Evolutionary conservation across 352 stramenopile genomes (phyloP), one percentile per base, ranked within the genome.

Genomic region (Globisporangium emineosum): DNA sequence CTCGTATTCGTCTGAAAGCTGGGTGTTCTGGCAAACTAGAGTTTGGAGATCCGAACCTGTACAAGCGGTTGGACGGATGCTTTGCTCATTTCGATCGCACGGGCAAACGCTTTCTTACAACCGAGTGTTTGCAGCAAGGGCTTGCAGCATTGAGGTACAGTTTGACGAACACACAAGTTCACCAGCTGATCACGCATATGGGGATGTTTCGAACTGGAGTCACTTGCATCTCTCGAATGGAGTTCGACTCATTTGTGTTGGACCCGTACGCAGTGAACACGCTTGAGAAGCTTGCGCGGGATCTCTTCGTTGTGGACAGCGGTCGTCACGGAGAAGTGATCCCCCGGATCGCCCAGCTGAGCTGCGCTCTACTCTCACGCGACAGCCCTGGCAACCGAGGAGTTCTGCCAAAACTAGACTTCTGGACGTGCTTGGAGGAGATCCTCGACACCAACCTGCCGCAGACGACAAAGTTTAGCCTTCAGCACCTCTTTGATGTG

Each of bases 171-270:
- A 60, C 71, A 0, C 79, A 91, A 64, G 45, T 84, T 5, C 52
- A 68, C 6, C 35, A 64, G 5, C 60, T 93, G 17, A 65, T 89
- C 49, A 40, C 53, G 1, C 63, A 54, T 10, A 76, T 87, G 19
- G 70, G 68, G 17, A 65, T 89, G 7, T 90, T 89, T 30, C 67
- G 70, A 30, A 76, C 84, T 27, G 65, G 32, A 19, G 75, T 64
- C 17, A 60, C 47, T 6, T 70, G 70, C 0, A 29, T 92, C 10
- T 92, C 86, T 19, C 75, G 86, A 43, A 87, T 84, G 59, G 86
- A 94, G 58, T 94, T 94, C 57, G 86, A 94, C 65, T 74, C 83
- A 0, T 94, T 92, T 62, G 79, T 87, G 29, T 42, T 94, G 27
- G 83, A 90, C 50, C 83, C 83, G 0, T 76, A 77, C 13, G 77